These are phyloP conservation scores for Ceratopteris richardii DNA, from an alignment of 75 land plant genomes.

Conservation along the genomic window DNA sequence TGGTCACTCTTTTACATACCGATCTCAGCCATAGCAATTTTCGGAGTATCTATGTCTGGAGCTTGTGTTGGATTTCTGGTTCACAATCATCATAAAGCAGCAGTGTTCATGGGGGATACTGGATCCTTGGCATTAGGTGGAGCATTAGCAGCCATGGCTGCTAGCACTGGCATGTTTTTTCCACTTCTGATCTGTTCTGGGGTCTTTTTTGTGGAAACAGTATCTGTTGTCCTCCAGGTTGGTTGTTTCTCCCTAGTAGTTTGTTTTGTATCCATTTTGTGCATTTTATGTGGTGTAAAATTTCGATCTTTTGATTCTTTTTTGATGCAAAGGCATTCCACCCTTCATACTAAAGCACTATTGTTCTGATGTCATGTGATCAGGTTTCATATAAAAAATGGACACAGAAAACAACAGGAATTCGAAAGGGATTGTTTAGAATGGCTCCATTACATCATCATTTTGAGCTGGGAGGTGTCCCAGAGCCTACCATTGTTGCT, in stretches of 20 bases:
- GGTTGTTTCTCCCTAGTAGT: not conserved
- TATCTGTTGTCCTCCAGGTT: conserved; percentile 72
- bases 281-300: too few species aligned
- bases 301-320: not conserved
- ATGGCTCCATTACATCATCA: conserved; percentile 84
- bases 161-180: conserved; percentile 89
- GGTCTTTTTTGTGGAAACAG: conserved; percentile 57
- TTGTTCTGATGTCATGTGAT: not conserved
- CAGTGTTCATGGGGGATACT: conserved; percentile 89
- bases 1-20: too few species aligned
- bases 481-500: conserved; percentile 63
- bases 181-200: conserved; percentile 79
- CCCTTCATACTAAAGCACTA: too few species aligned
- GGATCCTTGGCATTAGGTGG: conserved; percentile 93
- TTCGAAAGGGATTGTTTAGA: conserved; percentile 38
- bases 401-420: conserved; percentile 39
- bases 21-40: conserved; percentile 60
- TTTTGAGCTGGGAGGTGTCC: conserved; percentile 55
- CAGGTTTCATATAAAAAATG: conserved; percentile 39
- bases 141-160: conserved; percentile 94
- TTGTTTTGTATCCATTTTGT: too few species aligned
- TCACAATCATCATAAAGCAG: conserved; percentile 79
- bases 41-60: conserved; percentile 96
- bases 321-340: too few species aligned
- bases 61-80: conserved; percentile 86